A percentile compares a stretch with the other conserved stretches of the same genome.
Conservation (phyloP, 768 basidiomycete genomes). For the Phaeotremella fagi region DNA sequence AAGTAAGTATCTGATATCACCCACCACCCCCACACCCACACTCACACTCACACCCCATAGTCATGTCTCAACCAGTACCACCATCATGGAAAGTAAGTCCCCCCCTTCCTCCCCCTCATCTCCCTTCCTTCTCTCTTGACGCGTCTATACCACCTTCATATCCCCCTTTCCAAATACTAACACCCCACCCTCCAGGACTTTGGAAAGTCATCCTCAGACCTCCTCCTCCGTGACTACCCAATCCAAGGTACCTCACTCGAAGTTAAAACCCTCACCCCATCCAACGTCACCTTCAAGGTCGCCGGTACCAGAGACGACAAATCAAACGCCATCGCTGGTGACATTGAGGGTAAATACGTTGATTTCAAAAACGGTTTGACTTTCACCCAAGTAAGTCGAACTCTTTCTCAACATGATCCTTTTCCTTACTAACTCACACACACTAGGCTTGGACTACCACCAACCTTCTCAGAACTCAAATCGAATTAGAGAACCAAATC, state of each 20-base stretch:
- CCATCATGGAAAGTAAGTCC: conserved; percentile 85
- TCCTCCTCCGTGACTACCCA: conserved; percentile 87
- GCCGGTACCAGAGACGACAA: conserved; percentile 74
- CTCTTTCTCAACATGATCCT: not conserved
- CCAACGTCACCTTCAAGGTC: conserved; percentile 90
- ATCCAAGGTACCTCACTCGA: conserved; percentile 56
- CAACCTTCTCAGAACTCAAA: conserved; percentile 82
- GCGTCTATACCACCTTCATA: conserved; percentile 1
- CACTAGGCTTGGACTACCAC: conserved; percentile 84
- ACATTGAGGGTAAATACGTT: conserved; percentile 91
- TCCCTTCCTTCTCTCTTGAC: conserved; percentile 3
- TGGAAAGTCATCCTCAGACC: conserved; percentile 95
- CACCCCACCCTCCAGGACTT: conserved; percentile 34
- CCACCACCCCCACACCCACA: not conserved
- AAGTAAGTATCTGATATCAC: not conserved
- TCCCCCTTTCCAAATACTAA: conserved; percentile 2
- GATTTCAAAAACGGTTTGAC: conserved; percentile 88
- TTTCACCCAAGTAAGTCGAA: conserved; percentile 59
- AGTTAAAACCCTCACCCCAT: conserved; percentile 54
- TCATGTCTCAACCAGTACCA: conserved; percentile 84
- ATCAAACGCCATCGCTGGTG: conserved; percentile 69
- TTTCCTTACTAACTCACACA: not conserved
- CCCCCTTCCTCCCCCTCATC: not conserved
- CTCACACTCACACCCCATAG: conserved; percentile 1
- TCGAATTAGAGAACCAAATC: conserved; percentile 95